Evolutionary conservation across 2,329 filamentous ascomycete genomes (phyloP), one percentile per base, ranked within the genome.

Genomic region (Hypoxylon sp.): DNA sequence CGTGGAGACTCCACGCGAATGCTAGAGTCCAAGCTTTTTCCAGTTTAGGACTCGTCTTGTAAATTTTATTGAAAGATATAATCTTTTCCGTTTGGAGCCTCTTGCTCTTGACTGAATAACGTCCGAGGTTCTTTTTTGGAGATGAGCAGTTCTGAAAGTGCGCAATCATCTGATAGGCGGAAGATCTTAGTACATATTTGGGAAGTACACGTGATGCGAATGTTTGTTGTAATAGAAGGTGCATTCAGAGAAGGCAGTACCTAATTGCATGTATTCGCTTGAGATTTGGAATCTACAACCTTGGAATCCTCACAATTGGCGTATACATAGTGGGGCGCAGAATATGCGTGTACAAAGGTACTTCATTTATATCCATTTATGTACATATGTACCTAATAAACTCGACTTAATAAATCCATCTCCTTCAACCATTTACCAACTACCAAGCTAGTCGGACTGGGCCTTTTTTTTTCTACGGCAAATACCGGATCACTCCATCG

Each of bases 1-100:
- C 68, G 58, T 68, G 68, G 68, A 68, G 68, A 60, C 68, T 66
- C 68, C 68, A 70, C 68, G 65, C 61, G 65, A 62, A 33, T 48
- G 3, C 44, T 42, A 44, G 29, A n/a, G 63, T 44, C 69, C 62
- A 66, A 66, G 61, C 44, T 44, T 48, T 19, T 65, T 62, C 61
- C 60, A 59, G 33, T 57, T 65, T 57, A 33, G 64, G 64, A 65
- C 26, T 57, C 39, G n/a, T n/a, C 42, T 39, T 17, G 19, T 54
- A 48, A 42, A 42, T 51, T 60, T 61, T 60, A 57, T 55, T 44
- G 48, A 44, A 48, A 47, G 14, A 52, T 53, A 33, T 19, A 53
- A 39, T 37, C 37, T 55, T 44, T 44, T 35, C 59, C 44, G 19
- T 17, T 57, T 33, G 39, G 61, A 60, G 52, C 42, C 29, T 59